A percentile compares a stretch with the other conserved stretches of the same genome.
Conservation (phyloP, 176 grass and related monocot species). For the Lolium rigidum region DNA sequence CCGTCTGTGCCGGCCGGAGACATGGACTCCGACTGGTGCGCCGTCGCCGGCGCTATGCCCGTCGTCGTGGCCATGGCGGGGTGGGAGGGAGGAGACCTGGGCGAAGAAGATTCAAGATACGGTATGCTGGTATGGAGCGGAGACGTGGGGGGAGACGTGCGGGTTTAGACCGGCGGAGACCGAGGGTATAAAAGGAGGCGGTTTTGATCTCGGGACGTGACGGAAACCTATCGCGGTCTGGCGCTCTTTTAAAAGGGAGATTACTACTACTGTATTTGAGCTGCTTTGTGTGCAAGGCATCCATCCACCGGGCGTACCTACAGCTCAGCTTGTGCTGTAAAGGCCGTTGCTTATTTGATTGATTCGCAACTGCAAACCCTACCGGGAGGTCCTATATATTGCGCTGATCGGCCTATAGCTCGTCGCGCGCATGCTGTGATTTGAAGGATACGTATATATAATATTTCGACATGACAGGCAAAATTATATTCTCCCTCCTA, state of each 20-base stretch:
- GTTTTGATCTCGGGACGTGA: not conserved
- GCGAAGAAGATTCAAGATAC: not conserved
- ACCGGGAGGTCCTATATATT: not conserved
- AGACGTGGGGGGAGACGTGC: slow-evolving; percentile 14
- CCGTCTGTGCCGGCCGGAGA: not conserved
- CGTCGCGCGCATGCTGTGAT: too few species aligned
- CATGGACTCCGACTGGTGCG: not conserved
- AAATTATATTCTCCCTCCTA: too few species aligned
- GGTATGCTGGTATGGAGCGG: not conserved
- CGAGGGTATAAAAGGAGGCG: slow-evolving; percentile 30
- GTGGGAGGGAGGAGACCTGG: not conserved
- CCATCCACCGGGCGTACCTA: not conserved
- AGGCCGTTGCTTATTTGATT: slow-evolving; percentile 4
- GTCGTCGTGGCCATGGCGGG: slow-evolving; percentile 3
- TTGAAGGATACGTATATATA: too few species aligned
- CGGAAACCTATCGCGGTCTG: not conserved
- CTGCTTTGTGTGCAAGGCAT: slow-evolving; percentile 32
- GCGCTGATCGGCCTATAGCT: too few species aligned
- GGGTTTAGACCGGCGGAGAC: not conserved
- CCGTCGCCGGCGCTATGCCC: not conserved
- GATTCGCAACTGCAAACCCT: not conserved
- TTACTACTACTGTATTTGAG: not conserved
- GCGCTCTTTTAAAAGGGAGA: not conserved
- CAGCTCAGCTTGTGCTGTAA: slow-evolving; percentile 20
- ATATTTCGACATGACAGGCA: too few species aligned